Conservation (phyloP, 78 protist genomes). For the Dictyostelium brefeldianum region DNA sequence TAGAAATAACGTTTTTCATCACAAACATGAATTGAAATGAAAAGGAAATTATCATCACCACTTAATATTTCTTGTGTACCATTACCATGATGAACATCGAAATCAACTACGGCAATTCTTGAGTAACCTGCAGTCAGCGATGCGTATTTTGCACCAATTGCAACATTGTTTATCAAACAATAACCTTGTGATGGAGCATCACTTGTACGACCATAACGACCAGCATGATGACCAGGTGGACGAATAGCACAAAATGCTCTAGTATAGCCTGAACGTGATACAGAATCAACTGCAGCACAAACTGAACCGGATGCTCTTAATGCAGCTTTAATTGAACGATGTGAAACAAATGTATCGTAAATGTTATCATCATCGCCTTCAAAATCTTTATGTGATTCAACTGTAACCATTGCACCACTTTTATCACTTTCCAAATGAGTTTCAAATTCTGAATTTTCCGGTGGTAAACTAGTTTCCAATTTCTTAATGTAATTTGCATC, state of each 20-base stretch:
- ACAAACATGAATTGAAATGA: slow-evolving; percentile 84
- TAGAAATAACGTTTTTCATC: slow-evolving; percentile 76
- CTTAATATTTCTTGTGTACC: slow-evolving; percentile 88
- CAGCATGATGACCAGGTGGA: slow-evolving; percentile 93
- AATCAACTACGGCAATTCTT: slow-evolving; percentile 88
- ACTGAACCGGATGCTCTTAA: slow-evolving; percentile 85
- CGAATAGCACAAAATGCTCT: slow-evolving; percentile 87
- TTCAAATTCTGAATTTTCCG: slow-evolving; percentile 48
- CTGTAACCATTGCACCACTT: slow-evolving; percentile 46
- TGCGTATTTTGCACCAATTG: slow-evolving; percentile 89
- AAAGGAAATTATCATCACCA: slow-evolving; percentile 83
- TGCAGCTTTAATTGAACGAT: slow-evolving; percentile 81
- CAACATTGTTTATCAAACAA: slow-evolving; percentile 89
- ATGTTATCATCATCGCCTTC: slow-evolving; percentile 63
- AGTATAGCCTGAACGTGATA: slow-evolving; percentile 31
- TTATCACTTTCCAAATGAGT: slow-evolving; percentile 74
- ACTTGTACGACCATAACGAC: slow-evolving; percentile 63
- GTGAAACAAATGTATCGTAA: slow-evolving; percentile 83
- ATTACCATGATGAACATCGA: slow-evolving; percentile 91
- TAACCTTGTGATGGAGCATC: slow-evolving; percentile 89
- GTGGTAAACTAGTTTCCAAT: slow-evolving; percentile 56
- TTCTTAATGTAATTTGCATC: slow-evolving; percentile 74
- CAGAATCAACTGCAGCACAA: slow-evolving; percentile 82
- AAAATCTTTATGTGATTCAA: slow-evolving; percentile 31
- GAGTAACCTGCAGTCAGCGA: slow-evolving; percentile 6